These are phyloP conservation scores for Oxyria digyna DNA, from an alignment of 148 eudicot genomes.

Conservation along the genomic window DNA sequence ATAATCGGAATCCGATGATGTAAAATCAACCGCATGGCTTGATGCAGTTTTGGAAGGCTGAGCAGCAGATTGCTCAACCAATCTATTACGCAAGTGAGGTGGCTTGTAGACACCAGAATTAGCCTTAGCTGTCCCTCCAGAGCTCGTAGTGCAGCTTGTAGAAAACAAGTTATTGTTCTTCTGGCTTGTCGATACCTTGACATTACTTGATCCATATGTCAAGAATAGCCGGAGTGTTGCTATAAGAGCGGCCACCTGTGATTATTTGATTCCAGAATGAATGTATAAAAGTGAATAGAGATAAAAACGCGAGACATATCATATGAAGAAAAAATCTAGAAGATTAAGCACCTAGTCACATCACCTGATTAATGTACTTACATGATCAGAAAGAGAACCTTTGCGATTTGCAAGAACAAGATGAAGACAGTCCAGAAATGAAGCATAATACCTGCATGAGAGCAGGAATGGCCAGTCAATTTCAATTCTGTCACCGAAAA, in stretches of 20 bases:
- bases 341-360: not conserved
- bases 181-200: conserved; percentile 19
- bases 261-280: conserved; percentile 2
- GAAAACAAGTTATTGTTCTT: conserved; percentile 25
- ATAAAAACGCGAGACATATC: not conserved
- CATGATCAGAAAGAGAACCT: conserved; percentile 66
- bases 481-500: not conserved
- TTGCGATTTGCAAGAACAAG: conserved; percentile 68
- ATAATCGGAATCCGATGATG: conserved; percentile 86
- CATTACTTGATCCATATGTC: conserved; percentile 50
- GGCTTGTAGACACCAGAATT: conserved; percentile 73
- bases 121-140: conserved; percentile 28
- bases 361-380: conserved; percentile 23
- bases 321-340: not conserved
- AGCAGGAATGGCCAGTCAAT: not conserved
- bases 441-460: conserved; percentile 57
- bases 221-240: conserved; percentile 64
- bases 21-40: conserved; percentile 24
- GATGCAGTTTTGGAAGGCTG: conserved; percentile 23
- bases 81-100: conserved; percentile 68
- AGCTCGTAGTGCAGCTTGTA: conserved; percentile 12
- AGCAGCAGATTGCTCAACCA: conserved; percentile 24
- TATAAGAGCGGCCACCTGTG: conserved; percentile 80
- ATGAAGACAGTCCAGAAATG: conserved; percentile 77
- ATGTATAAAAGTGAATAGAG: not conserved